Evolutionary conservation across 2,329 filamentous ascomycete genomes (phyloP).

Genomic region (Fusarium sp.): DNA sequence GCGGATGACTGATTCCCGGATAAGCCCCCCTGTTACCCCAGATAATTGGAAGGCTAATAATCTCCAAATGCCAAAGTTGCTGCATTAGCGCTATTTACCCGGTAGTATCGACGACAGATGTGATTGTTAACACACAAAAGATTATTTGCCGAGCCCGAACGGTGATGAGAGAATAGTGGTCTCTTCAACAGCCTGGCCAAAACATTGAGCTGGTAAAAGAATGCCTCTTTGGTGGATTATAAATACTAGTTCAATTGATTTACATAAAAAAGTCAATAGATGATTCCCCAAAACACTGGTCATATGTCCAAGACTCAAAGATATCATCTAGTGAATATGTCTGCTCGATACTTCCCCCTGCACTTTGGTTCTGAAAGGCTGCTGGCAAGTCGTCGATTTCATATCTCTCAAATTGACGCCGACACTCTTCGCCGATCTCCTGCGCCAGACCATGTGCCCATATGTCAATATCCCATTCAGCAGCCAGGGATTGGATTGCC

Average conservation of each 20-base stretch:
- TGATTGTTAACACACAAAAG: no score
- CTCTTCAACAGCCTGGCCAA: no score
- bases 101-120: no score
- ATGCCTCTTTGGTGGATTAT: no score
- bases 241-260: no score
- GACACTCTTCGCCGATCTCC: constrained; percentile 25
- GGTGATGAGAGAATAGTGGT: no score
- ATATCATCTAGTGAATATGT: constrained; percentile 31
- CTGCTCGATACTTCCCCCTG: not conserved
- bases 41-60: not conserved
- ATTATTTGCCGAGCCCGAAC: no score
- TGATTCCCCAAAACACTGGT: constrained; percentile 25
- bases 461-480: constrained; percentile 32
- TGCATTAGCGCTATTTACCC: not conserved
- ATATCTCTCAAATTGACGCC: constrained; percentile 32
- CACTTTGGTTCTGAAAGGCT: not conserved
- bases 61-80: not conserved
- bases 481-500: constrained; percentile 27
- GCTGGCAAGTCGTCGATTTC: constrained; percentile 14
- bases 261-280: constrained; percentile 27
- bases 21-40: not conserved
- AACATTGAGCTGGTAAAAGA: no score
- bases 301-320: constrained; percentile 37
- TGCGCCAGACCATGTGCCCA: constrained; percentile 23
- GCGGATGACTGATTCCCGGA: not conserved